Evolutionary conservation across 2,329 filamentous ascomycete genomes (phyloP).

Genomic region (Diaporthe batatas): DNA sequence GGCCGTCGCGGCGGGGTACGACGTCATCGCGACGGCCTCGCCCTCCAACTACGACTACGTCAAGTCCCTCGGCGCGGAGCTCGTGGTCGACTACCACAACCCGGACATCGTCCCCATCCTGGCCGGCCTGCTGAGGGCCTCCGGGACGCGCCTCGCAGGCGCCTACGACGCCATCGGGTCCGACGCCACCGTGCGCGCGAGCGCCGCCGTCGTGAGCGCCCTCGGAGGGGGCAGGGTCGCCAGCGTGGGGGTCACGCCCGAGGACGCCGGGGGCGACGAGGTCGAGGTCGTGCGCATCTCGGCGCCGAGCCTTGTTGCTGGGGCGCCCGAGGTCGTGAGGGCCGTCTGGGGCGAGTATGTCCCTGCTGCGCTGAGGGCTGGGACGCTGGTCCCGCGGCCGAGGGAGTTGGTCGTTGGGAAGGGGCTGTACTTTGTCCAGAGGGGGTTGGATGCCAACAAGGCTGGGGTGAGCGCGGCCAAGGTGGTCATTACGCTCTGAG

Average conservation of each 20-base stretch:
- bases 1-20: constrained; percentile 43
- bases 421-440: constrained; percentile 50
- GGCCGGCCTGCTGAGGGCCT: not conserved
- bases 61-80: constrained; percentile 33
- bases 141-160: constrained; percentile 25
- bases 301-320: constrained; percentile 17
- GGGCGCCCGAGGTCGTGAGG: constrained; percentile 24
- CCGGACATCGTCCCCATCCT: constrained; percentile 44
- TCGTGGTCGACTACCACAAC: constrained; percentile 43
- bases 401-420: constrained; percentile 47
- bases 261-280: not conserved
- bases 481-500: constrained; percentile 49
- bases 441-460: constrained; percentile 48
- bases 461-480: constrained; percentile 55
- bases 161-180: constrained; percentile 41
- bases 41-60: constrained; percentile 37
- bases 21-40: constrained; percentile 38
- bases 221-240: constrained; percentile 25
- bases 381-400: constrained; percentile 46
- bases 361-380: constrained; percentile 47
- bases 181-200: constrained; percentile 27
- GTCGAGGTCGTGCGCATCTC: constrained; percentile 32
- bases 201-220: constrained; percentile 21
- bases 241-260: constrained; percentile 25
- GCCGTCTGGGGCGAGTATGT: constrained; percentile 45